Evolutionary conservation across 2,329 filamentous ascomycete species (phyloP), one percentile per base, ranked within the genome.

Genomic region (Penicillium sp.): DNA sequence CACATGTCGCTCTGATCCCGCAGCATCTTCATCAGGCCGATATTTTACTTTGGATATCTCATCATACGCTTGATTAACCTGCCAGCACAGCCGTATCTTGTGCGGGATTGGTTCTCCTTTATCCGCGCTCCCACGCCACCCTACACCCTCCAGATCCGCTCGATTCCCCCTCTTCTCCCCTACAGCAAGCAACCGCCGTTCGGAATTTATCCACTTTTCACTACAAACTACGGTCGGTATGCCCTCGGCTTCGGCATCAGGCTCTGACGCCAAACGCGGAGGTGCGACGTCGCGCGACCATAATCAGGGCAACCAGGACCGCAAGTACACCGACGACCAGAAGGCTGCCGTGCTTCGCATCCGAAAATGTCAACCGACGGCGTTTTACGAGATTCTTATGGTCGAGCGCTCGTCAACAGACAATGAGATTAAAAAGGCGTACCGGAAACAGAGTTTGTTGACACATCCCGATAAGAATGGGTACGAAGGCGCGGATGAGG

Each of bases 401-500:
- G 77, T 97, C 46, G 83, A 88, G 65, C 80, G 80, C 60, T 86
- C 88, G 60, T 76, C 79, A 47, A 85, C 85, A 46, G 93, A 97
- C 65, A 75, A 81, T 59, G 93, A 97, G 69, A 91, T 99, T 72
- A 99, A 97, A 76, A 97, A 97, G 80, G 93, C 94, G 7, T 99
- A 99, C 77, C 85, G 93, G 69, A 97, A 96, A 78, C 83, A 95
- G 72, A 94, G 89, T 71, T 79, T 99, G 68, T 82, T 97, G 69
- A 99, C 94, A 57, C 94, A 99, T 80, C 94, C 94, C 61, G 94
- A 99, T 80, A 99, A 99, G 81, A 99, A 99, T 81, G 92, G 92
- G 48, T 92, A 97, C 73, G 88, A 93, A 36, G 86, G 95, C 57
- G 93, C 94, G 53, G 94, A 97, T 73, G 94, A 99, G 78, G 94